A percentile compares a stretch with the other conserved stretches of the same genome.
These are phyloP conservation scores for Cutaneotrichosporon spelunceum DNA, from an alignment of 1,284 basidiomycete genomes.

Conservation along the genomic window DNA sequence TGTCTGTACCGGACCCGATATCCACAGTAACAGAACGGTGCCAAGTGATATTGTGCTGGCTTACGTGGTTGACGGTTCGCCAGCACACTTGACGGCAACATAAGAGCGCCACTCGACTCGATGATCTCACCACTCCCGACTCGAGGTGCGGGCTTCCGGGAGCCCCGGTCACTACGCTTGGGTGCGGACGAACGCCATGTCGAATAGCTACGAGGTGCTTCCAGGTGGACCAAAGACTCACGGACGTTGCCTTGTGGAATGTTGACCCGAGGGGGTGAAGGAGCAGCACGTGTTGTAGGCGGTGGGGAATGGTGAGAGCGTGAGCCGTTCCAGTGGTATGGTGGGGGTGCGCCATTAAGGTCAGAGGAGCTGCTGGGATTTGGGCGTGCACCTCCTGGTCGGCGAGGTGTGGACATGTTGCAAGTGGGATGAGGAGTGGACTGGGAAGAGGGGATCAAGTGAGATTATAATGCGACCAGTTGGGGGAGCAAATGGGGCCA, in stretches of 20 bases:
- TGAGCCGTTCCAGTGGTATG: not conserved
- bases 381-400: conserved; percentile 24
- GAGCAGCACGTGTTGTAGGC: conserved; percentile 14
- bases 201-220: not conserved
- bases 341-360: not conserved
- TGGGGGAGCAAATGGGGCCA: not conserved
- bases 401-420: conserved; percentile 16
- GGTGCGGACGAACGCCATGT: not conserved
- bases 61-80: not conserved
- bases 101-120: not conserved
- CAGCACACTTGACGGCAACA: not conserved
- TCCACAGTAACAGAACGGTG: too few species aligned
- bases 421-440: not conserved
- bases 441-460: not conserved
- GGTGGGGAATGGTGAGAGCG: not conserved
- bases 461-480: too few species aligned
- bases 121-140: not conserved
- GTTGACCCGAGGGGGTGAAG: conserved; percentile 31
- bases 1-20: not conserved
- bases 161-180: not conserved
- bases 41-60: too few species aligned
- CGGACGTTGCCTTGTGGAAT: conserved; percentile 51
- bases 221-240: conserved; percentile 32
- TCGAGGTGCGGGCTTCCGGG: not conserved
- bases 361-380: conserved; percentile 11